Conservation (phyloP, 2,329 filamentous ascomycete genomes). For the Lecanicillium sp. region DNA sequence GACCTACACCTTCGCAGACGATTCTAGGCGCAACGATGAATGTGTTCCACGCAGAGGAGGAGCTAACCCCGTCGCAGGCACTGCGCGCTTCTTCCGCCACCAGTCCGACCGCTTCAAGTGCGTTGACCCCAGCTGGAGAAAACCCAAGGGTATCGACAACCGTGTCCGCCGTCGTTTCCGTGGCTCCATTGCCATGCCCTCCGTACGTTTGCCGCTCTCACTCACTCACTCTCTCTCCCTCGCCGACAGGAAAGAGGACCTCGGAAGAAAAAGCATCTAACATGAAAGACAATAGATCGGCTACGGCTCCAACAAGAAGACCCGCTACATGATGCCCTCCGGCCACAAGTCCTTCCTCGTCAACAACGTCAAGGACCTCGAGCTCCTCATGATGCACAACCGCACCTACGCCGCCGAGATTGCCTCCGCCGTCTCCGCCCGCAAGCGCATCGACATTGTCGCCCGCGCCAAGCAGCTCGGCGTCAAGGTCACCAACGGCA, state of each 20-base stretch:
- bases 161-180: constrained; percentile 95
- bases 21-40: too few relatives aligned
- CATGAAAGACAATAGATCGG: too few relatives aligned
- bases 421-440: constrained; percentile 92
- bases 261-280: too few relatives aligned
- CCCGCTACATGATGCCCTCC: constrained; percentile 95
- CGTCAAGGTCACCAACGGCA: constrained; percentile 99
- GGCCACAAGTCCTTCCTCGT: constrained; percentile 99
- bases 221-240: constrained; percentile 7
- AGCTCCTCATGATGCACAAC: constrained; percentile 99
- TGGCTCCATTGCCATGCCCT: constrained; percentile 89
- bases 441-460: constrained; percentile 98
- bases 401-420: constrained; percentile 98
- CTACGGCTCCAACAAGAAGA: constrained; percentile 99
- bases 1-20: too few relatives aligned
- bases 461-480: constrained; percentile 95
- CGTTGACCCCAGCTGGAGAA: constrained; percentile 88
- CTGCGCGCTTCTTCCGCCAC: constrained; percentile 93
- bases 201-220: constrained; percentile 32
- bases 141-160: constrained; percentile 99
- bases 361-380: constrained; percentile 91
- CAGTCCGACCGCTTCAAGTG: constrained; percentile 97
- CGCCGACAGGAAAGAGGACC: too few relatives aligned
- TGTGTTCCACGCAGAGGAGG: too few relatives aligned
- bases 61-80: constrained; percentile 56